phyloP scores from a whole-genome alignment of 2,329 filamentous ascomycete genomes.

The Talaromyces sp. region DNA sequence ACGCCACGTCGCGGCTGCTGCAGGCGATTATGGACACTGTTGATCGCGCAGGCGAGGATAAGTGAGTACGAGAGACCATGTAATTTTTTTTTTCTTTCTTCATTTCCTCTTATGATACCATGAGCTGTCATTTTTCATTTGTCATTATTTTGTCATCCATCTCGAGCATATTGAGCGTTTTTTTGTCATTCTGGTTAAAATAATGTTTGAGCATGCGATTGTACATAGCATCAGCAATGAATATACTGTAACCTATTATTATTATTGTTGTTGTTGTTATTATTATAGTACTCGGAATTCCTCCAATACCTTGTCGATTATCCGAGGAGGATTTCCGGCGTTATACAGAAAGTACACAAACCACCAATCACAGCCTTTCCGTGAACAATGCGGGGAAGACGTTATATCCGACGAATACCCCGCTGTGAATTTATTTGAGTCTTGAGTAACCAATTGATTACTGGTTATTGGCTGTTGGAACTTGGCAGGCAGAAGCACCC shows the following conservation, averaged over 20 bases:
- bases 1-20: conserved; percentile 35
- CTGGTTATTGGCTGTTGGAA: background rate
- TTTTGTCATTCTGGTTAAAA: background rate
- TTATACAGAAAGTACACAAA: background rate
- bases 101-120: background rate
- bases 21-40: conserved; percentile 40
- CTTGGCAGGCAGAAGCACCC: background rate
- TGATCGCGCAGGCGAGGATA: conserved; percentile 9
- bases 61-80: background rate
- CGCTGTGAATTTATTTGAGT: background rate
- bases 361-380: background rate
- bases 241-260: background rate
- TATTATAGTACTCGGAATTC: background rate
- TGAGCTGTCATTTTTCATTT: background rate
- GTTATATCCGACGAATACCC: background rate
- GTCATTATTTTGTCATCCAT: background rate
- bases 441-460: no score
- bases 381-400: background rate
- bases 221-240: background rate
- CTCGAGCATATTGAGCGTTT: background rate
- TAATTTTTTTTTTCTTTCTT: background rate
- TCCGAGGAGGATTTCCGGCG: background rate
- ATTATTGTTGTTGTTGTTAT: no score
- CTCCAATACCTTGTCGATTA: background rate
- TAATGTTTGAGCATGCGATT: background rate